These are phyloP conservation scores for Gnomoniopsis smithogilvyi DNA, from an alignment of 2,329 filamentous ascomycete genomes.

Conservation along the genomic window DNA sequence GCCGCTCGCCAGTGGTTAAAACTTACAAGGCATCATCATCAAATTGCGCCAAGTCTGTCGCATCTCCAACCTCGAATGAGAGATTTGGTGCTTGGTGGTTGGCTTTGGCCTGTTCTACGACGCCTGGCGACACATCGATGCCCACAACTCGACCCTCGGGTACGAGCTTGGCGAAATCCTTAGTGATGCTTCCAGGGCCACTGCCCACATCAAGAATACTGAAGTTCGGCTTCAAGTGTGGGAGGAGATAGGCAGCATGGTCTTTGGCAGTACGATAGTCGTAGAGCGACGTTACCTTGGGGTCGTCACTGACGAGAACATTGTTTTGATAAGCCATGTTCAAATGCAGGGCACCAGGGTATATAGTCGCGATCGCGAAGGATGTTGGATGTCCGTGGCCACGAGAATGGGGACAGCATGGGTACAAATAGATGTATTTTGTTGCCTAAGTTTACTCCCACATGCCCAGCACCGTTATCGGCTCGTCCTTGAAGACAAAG, in stretches of 20 bases:
- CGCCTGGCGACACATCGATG: constrained; percentile 29
- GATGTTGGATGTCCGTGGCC: too few species aligned
- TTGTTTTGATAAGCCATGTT: neutral
- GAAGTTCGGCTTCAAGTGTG: constrained; percentile 31
- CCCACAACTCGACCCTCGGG: constrained; percentile 34
- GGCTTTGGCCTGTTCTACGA: constrained; percentile 21
- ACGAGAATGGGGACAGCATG: too few species aligned
- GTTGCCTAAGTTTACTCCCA: too few species aligned
- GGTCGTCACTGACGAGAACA: neutral
- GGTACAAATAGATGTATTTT: too few species aligned
- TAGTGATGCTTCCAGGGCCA: constrained; percentile 43
- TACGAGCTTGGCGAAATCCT: constrained; percentile 34
- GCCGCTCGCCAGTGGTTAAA: too few species aligned
- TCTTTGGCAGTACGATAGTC: constrained; percentile 35
- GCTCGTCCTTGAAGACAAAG: too few species aligned
- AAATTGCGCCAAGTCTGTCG: constrained; percentile 29
- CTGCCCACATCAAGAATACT: constrained; percentile 41
- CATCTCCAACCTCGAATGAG: constrained; percentile 29
- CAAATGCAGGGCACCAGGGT: neutral
- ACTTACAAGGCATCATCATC: constrained; percentile 43
- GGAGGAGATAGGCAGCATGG: constrained; percentile 37
- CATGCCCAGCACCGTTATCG: too few species aligned
- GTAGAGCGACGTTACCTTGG: neutral
- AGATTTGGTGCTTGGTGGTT: constrained; percentile 26
- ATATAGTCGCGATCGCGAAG: too few species aligned